Percentiles rank a stretch among this genome's conserved stretches.
These are phyloP conservation scores for Saccharum spontaneum DNA, from an alignment of 176 grass and related monocot species.

Conservation along the genomic window DNA sequence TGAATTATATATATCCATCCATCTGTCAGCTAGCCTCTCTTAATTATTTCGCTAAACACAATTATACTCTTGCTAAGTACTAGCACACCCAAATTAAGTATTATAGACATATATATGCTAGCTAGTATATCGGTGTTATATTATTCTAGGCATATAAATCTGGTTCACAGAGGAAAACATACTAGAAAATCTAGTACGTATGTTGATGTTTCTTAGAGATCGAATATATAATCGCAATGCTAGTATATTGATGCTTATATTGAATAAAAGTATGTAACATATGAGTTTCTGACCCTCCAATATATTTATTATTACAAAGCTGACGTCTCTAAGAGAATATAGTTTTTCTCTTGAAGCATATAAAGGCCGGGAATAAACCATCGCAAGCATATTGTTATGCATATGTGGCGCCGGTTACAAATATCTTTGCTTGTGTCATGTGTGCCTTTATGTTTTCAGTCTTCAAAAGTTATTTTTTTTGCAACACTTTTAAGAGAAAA, in stretches of 20 bases:
- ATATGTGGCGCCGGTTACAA: background rate
- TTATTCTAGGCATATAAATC: background rate
- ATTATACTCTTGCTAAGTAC: too few relatives aligned
- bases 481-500: conserved; percentile 1
- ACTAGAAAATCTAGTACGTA: background rate
- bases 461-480: background rate
- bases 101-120: too few relatives aligned
- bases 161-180: background rate
- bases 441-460: background rate
- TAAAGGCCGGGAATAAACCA: background rate
- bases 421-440: background rate
- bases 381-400: background rate
- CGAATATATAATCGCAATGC: background rate
- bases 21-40: too few relatives aligned
- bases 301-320: background rate
- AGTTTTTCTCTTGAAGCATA: background rate
- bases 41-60: too few relatives aligned
- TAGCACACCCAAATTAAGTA: too few relatives aligned
- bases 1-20: too few relatives aligned
- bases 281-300: background rate
- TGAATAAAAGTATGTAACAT: background rate
- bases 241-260: background rate
- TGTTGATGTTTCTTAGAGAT: background rate
- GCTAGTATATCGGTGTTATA: too few relatives aligned
- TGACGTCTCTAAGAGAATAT: background rate